These are phyloP conservation scores for Lepidium aucheri DNA, from an alignment of 345 rosid species.

Conservation along the genomic window DNA sequence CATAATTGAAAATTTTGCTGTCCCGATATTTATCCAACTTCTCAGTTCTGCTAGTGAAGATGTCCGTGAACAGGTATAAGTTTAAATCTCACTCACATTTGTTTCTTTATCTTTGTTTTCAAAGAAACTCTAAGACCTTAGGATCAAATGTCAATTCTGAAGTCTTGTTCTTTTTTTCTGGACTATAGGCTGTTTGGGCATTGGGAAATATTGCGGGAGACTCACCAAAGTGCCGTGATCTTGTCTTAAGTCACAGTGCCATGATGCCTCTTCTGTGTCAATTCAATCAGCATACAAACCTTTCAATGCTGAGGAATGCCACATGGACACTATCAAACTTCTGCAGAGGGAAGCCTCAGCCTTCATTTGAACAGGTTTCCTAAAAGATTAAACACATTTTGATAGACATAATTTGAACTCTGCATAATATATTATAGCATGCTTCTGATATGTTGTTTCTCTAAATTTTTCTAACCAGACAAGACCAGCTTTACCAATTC, in stretches of 20 bases:
- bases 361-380: slow-evolving; percentile 62
- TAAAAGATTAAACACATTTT: neutral
- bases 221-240: slow-evolving; percentile 75
- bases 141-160: neutral
- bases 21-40: slow-evolving; percentile 59
- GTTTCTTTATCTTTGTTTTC: neutral
- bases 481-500: slow-evolving; percentile 66
- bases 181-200: slow-evolving; percentile 79
- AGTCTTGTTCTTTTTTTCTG: neutral
- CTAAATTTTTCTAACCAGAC: slow-evolving; percentile 35
- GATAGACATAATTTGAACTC: neutral
- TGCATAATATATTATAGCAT: neutral
- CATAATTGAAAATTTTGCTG: slow-evolving; percentile 68
- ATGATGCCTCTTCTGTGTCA: slow-evolving; percentile 57
- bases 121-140: neutral
- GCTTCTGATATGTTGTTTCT: slow-evolving; percentile 8
- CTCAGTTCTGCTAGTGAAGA: slow-evolving; percentile 57
- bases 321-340: slow-evolving; percentile 89
- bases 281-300: slow-evolving; percentile 60
- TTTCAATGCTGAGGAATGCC: slow-evolving; percentile 81
- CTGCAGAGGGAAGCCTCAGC: slow-evolving; percentile 81
- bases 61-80: slow-evolving; percentile 71
- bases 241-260: slow-evolving; percentile 54
- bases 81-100: neutral
- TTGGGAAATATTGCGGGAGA: slow-evolving; percentile 91